phyloP scores from a whole-genome alignment of 2,329 filamentous ascomycete genomes.

The Thyridium curvatum region DNA sequence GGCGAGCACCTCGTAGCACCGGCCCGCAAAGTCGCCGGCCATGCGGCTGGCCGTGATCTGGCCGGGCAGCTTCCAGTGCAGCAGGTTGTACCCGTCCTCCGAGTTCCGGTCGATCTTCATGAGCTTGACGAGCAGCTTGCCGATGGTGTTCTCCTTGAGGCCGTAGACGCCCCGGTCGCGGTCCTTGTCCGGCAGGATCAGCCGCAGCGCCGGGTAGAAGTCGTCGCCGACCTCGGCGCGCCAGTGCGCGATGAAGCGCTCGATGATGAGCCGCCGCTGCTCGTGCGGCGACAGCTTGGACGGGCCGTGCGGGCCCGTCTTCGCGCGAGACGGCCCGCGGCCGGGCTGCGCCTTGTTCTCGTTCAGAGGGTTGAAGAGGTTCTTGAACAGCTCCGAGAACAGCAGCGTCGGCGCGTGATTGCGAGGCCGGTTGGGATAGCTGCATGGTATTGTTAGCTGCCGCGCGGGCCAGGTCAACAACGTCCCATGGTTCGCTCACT shows the following conservation, averaged over 20 bases:
- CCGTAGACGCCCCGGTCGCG: constrained; percentile 89
- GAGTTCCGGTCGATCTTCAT: constrained; percentile 89
- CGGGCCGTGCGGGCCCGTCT: constrained; percentile 46
- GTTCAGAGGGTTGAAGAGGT: constrained; percentile 73
- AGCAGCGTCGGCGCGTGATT: constrained; percentile 75
- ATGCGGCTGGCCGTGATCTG: constrained; percentile 54
- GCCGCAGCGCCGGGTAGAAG: constrained; percentile 84
- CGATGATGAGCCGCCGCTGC: constrained; percentile 71
- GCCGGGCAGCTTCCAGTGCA: constrained; percentile 90
- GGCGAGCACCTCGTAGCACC: constrained; percentile 80
- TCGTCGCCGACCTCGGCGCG: constrained; percentile 82
- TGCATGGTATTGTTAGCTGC: constrained; percentile 21
- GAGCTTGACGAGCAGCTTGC: constrained; percentile 82
- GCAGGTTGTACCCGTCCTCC: constrained; percentile 76
- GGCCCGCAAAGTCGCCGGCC: constrained; percentile 86
- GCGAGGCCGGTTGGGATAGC: constrained; percentile 74
- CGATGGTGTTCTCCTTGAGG: constrained; percentile 86
- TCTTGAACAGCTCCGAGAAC: constrained; percentile 72
- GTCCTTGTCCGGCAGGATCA: constrained; percentile 91
- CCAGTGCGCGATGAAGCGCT: constrained; percentile 83
- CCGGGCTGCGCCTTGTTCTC: constrained; percentile 75
- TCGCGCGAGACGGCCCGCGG: constrained; percentile 45
- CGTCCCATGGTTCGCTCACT: too few relatives aligned
- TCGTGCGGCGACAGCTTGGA: constrained; percentile 66
- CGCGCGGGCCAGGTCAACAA: too few relatives aligned